Evolutionary conservation across 208 protist genomes (phyloP).

Genomic region (Spironucleus salmonicida): DNA sequence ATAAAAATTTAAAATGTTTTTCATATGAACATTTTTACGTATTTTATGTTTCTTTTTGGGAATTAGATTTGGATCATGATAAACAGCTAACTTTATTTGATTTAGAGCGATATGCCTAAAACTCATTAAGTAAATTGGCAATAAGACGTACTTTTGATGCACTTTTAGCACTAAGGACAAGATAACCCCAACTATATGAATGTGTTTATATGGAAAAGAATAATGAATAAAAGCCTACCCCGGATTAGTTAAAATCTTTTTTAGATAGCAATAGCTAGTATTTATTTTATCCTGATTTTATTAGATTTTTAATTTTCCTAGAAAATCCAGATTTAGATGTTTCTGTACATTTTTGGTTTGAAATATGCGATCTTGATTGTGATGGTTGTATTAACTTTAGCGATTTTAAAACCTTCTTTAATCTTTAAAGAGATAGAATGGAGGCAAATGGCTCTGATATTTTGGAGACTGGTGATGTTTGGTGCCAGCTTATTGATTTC

Average conservation of each 20-base stretch:
- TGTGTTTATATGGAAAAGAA: too few relatives aligned
- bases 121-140: too few relatives aligned
- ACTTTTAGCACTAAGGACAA: too few relatives aligned
- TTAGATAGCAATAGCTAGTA: too few relatives aligned
- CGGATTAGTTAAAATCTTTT: too few relatives aligned
- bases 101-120: constrained; percentile 12
- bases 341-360: constrained; percentile 38
- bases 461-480: constrained; percentile 22
- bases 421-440: constrained; percentile 14
- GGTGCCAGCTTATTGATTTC: constrained; percentile 31
- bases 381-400: constrained; percentile 34
- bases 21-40: constrained; percentile 47
- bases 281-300: constrained; percentile 39
- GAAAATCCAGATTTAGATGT: constrained; percentile 33
- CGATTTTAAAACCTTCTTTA: constrained; percentile 38
- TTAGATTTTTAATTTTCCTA: constrained; percentile 36
- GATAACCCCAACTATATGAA: too few relatives aligned
- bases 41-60: constrained; percentile 43
- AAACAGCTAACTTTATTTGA: constrained; percentile 25
- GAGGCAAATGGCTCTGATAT: background rate
- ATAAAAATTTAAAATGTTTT: constrained; percentile 34
- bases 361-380: constrained; percentile 37
- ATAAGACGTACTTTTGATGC: too few relatives aligned
- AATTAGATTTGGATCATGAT: constrained; percentile 44
- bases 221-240: too few relatives aligned